Conservation (phyloP, 768 basidiomycete species). For the Tremella fuciformis region DNA sequence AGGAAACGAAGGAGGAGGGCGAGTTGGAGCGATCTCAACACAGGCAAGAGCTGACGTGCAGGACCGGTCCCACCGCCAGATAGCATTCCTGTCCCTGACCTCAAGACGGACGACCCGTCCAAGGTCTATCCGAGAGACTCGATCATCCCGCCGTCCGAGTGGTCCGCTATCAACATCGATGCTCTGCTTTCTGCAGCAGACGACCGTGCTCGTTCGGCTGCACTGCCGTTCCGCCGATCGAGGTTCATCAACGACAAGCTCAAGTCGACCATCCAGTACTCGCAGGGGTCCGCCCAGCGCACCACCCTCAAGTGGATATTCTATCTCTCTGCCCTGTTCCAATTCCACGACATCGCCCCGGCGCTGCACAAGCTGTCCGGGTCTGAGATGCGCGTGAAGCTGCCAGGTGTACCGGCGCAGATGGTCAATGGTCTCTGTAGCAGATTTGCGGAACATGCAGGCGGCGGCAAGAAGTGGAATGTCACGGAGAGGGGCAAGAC, state of each 20-base stretch:
- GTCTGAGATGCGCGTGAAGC: conserved; percentile 31
- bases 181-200: conserved; percentile 60
- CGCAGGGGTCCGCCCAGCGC: conserved; percentile 15
- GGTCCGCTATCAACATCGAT: conserved; percentile 64
- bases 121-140: conserved; percentile 61
- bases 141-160: conserved; percentile 77
- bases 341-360: conserved; percentile 35
- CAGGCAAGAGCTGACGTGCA: not conserved
- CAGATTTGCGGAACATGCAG: conserved; percentile 74
- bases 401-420: conserved; percentile 62
- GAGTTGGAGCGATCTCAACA: conserved; percentile 28
- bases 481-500: conserved; percentile 69
- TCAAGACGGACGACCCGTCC: conserved; percentile 65
- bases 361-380: conserved; percentile 18
- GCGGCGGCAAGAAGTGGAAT: conserved; percentile 58
- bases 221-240: conserved; percentile 61
- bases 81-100: conserved; percentile 72
- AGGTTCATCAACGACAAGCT: conserved; percentile 65
- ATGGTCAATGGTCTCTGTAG: conserved; percentile 71
- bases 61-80: conserved; percentile 54
- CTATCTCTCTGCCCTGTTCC: conserved; percentile 79
- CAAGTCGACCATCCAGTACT: conserved; percentile 28
- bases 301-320: conserved; percentile 35
- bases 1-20: conserved; percentile 72
- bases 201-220: conserved; percentile 57